These are phyloP conservation scores for Talaromyces sp. DNA, from an alignment of 2,329 filamentous ascomycete genomes.

Conservation along the genomic window DNA sequence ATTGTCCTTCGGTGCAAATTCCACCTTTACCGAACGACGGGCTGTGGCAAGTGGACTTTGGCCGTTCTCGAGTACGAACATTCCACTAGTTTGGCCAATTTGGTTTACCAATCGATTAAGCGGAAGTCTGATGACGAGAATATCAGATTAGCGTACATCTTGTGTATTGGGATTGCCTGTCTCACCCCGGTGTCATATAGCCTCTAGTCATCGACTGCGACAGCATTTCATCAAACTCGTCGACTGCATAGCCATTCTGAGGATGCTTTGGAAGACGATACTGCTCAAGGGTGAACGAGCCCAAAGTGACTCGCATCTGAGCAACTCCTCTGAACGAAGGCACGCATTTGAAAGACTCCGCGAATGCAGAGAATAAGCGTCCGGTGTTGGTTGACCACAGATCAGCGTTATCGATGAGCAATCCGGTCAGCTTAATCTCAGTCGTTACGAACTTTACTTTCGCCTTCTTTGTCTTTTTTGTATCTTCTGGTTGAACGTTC, in stretches of 20 bases:
- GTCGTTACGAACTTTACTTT: neutral
- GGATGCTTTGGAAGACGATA: conserved; percentile 33
- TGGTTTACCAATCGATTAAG: conserved; percentile 27
- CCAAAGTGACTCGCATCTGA: conserved; percentile 46
- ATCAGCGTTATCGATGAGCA: neutral
- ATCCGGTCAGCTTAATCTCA: neutral
- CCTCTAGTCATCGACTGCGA: conserved; percentile 37
- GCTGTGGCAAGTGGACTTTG: conserved; percentile 25
- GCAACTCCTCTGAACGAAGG: conserved; percentile 36
- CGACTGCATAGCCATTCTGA: conserved; percentile 32
- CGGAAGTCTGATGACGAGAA: neutral
- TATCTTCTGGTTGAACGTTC: neutral
- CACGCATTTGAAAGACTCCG: conserved; percentile 33
- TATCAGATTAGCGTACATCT: neutral
- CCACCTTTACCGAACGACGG: conserved; percentile 43
- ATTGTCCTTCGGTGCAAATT: conserved; percentile 35
- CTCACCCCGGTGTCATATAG: conserved; percentile 40
- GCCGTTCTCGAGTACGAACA: conserved; percentile 31
- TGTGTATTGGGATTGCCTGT: neutral
- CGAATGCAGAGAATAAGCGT: conserved; percentile 32
- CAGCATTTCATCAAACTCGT: conserved; percentile 45
- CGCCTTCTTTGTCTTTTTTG: neutral
- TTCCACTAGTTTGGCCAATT: conserved; percentile 30
- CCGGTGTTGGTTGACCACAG: conserved; percentile 31
- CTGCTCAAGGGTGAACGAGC: conserved; percentile 40